phyloP scores from a whole-genome alignment of 2,329 filamentous ascomycete genomes.

The Paradendryphiella salina region DNA sequence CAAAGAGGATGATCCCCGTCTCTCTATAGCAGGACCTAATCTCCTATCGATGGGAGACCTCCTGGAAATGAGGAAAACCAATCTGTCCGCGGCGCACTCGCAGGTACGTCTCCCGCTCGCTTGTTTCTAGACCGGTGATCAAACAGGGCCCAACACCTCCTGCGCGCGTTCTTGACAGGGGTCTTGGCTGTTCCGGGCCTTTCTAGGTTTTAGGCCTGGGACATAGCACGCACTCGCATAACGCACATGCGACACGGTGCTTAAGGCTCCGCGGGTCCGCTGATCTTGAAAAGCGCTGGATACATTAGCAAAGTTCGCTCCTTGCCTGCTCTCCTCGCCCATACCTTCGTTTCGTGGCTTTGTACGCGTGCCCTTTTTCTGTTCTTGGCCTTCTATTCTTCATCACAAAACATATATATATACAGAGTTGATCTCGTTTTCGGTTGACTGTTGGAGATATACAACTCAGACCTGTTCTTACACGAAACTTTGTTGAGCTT shows the following conservation, averaged over 20 bases:
- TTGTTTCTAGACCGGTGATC: constrained; percentile 36
- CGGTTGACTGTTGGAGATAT: constrained; percentile 15
- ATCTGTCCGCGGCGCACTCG: constrained; percentile 21
- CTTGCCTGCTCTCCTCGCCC: constrained; percentile 12
- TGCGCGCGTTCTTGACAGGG: constrained; percentile 14
- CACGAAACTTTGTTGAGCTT: constrained; percentile 6
- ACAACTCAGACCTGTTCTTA: constrained; percentile 13
- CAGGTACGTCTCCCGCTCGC: constrained; percentile 16
- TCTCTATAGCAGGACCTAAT: background rate
- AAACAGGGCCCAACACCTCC: constrained; percentile 24
- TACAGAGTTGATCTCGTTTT: constrained; percentile 17
- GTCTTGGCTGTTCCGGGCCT: constrained; percentile 3
- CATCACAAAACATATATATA: constrained; percentile 2
- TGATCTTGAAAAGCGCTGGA: constrained; percentile 1
- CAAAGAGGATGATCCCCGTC: constrained; percentile 7
- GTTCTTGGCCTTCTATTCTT: background rate
- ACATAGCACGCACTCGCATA: constrained; percentile 21
- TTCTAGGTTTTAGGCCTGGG: constrained; percentile 15
- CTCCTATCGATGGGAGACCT: constrained; percentile 17
- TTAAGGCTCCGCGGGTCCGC: constrained; percentile 1
- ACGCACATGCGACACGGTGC: constrained; percentile 23
- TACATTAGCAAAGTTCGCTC: constrained; percentile 2
- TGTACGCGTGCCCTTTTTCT: background rate
- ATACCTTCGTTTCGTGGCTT: constrained; percentile 17
- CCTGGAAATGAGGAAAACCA: constrained; percentile 11